Evolutionary conservation across 495 filamentous ascomycete genomes (phyloP), one percentile per base, ranked within the genome.

Genomic region (Bryoglossum gracile): DNA sequence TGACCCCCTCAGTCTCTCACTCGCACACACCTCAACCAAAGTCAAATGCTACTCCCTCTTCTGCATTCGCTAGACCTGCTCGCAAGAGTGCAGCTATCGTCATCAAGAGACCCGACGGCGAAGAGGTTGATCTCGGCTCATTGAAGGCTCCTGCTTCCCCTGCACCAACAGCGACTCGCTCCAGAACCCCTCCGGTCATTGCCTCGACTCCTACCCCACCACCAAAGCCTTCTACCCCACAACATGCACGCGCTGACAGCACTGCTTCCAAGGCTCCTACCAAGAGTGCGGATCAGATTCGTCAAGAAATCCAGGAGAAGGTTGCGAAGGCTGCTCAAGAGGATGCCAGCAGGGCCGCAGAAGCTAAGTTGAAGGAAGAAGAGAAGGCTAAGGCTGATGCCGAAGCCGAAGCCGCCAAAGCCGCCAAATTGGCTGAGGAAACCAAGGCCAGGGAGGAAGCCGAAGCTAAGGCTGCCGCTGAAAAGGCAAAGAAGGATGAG

Each of bases 101-200:
- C 32, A 94, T 96, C 69, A 90, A 85, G 69, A 81, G 87, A 51
- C 71, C 84, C 1, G 72, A 79, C 35, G 89, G 86, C 46, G 84
- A 86, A 39, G 54, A 65, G 1, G 46, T 79, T 11, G 71, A 77
- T 47, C 39, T 77, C 9, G 46, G 54, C 17, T 46, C 33, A 21
- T 40, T 57, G 28, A 77, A 75, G 5, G 71, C 73, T 11, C 65
- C 68, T 1, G 68, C 73, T 0, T 69, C 66, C 44, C 65, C 63
- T 22, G 70, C 73, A 35, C 71, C 69, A 21, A 71, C 72, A 4
- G n/a, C n/a, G n/a, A 73, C 66, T 57, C 46, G 56, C 17, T 33
- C 59, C 25, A n/a, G 56, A 45, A 79, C 75, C 0, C 75, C 74
- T 3, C 75, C 75, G 1, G 70, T 70, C 16, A 62, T 76, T 25